A percentile compares a stretch with the other conserved stretches of the same genome.
Evolutionary conservation across 108 stramenopile species (phyloP).

Genomic region (Nitzschia palea): DNA sequence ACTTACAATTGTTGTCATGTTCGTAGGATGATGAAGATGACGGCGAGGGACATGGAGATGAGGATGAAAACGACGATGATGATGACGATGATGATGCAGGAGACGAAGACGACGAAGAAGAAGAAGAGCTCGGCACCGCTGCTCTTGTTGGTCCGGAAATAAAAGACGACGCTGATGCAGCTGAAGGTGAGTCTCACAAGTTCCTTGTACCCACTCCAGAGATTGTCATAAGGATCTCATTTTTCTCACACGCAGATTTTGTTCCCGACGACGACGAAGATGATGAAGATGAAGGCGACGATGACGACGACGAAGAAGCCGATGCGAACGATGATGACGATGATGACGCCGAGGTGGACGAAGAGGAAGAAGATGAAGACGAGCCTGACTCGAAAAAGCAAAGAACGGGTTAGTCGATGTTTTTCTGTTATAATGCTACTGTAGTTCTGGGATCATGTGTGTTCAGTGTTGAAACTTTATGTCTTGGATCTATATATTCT

Average conservation of each 20-base stretch:
- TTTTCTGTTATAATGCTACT: background rate
- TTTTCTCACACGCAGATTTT: background rate
- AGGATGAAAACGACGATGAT: constrained; percentile 6
- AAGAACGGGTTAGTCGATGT: background rate
- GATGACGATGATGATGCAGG: background rate
- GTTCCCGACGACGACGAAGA: constrained; percentile 23
- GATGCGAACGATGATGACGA: constrained; percentile 12
- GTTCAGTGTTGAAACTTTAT: too few species aligned
- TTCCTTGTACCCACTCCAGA: background rate
- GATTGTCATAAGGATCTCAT: too few species aligned
- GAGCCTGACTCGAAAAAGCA: constrained; percentile 19
- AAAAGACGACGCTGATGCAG: constrained; percentile 23
- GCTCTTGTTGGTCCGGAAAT: constrained; percentile 16
- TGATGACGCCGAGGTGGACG: constrained; percentile 15
- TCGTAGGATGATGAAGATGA: background rate
- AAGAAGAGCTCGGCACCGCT: constrained; percentile 18
- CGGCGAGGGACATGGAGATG: background rate
- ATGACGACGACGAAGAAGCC: constrained; percentile 21
- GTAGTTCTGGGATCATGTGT: too few species aligned
- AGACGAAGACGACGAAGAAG: constrained; percentile 12
- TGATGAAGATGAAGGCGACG: constrained; percentile 16
- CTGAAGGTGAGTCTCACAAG: background rate
- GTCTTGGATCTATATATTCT: constrained; percentile 47
- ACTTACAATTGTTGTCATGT: background rate
- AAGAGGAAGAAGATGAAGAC: constrained; percentile 11